Conservation (phyloP, 2,329 filamentous ascomycete genomes). For the Fusarium fracticaudum region DNA sequence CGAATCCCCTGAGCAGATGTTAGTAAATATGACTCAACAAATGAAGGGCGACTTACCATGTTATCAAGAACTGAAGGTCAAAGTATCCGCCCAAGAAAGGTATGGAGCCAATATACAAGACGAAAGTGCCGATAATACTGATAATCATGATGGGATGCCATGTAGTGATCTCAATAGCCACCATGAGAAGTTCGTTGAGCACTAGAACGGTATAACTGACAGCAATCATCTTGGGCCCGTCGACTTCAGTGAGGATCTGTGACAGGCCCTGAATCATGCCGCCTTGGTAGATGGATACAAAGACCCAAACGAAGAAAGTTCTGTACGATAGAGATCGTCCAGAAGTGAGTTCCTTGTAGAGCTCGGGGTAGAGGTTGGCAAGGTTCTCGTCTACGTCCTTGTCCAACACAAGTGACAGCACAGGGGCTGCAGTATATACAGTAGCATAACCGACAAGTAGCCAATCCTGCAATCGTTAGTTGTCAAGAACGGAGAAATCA, state of each 20-base stretch:
- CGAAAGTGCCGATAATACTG: conserved; percentile 81
- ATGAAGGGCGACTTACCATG: conserved; percentile 58
- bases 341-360: conserved; percentile 96
- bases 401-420: conserved; percentile 93
- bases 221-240: conserved; percentile 80
- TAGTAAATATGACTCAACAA: conserved; percentile 9
- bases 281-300: conserved; percentile 95
- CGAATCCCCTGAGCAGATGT: conserved; percentile 70
- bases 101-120: conserved; percentile 82
- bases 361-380: conserved; percentile 93
- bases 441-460: conserved; percentile 96
- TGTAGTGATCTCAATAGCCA: conserved; percentile 93
- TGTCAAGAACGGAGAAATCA: not conserved
- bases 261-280: conserved; percentile 94
- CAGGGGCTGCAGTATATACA: conserved; percentile 91
- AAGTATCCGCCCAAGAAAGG: conserved; percentile 93
- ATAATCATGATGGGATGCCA: conserved; percentile 96
- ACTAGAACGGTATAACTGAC: conserved; percentile 93
- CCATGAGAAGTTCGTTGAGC: conserved; percentile 96
- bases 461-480: conserved; percentile 73
- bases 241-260: conserved; percentile 84
- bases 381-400: conserved; percentile 94
- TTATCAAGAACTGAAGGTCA: conserved; percentile 82
- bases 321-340: conserved; percentile 89
- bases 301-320: conserved; percentile 96